Evolutionary conservation across 352 stramenopile genomes (phyloP).

Genomic region (Phytophthora nicotianae): DNA sequence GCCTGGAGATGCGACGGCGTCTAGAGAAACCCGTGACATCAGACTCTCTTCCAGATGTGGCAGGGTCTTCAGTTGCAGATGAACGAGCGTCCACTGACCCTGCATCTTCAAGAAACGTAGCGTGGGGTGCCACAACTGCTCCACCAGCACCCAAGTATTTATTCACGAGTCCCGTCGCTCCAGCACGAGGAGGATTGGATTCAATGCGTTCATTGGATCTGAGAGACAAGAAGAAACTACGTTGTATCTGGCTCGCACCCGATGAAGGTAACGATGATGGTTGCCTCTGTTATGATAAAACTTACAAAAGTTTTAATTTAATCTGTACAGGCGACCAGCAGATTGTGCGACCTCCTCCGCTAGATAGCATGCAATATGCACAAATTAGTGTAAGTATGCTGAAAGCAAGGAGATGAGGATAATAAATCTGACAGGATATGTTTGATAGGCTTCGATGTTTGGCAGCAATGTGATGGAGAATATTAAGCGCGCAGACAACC

Average conservation of each 20-base stretch:
- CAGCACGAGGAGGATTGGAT: slow-evolving; percentile 11
- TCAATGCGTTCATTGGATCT: slow-evolving; percentile 47
- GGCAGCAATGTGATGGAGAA: slow-evolving; percentile 63
- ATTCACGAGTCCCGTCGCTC: slow-evolving; percentile 27
- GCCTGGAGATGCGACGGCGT: slow-evolving; percentile 27
- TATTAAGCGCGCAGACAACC: slow-evolving; percentile 57
- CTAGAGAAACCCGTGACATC: slow-evolving; percentile 22
- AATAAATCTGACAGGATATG: background rate
- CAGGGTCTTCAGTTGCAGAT: background rate
- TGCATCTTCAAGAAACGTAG: slow-evolving; percentile 6
- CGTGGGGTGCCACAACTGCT: slow-evolving; percentile 9
- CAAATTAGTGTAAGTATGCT: slow-evolving; percentile 48
- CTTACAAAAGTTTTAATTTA: background rate
- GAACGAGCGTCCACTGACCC: slow-evolving; percentile 1
- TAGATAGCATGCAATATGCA: slow-evolving; percentile 71
- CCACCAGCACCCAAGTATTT: slow-evolving; percentile 24
- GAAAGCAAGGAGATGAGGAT: background rate
- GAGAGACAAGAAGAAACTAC: slow-evolving; percentile 71
- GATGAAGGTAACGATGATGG: slow-evolving; percentile 62
- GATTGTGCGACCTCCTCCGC: slow-evolving; percentile 53
- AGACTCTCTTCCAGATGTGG: slow-evolving; percentile 34
- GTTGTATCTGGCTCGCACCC: slow-evolving; percentile 67
- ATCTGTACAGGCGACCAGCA: slow-evolving; percentile 53
- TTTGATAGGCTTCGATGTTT: slow-evolving; percentile 54
- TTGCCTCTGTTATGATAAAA: background rate